phyloP scores from a whole-genome alignment of 768 basidiomycete species.

The Leccinellum rugosiceps region DNA sequence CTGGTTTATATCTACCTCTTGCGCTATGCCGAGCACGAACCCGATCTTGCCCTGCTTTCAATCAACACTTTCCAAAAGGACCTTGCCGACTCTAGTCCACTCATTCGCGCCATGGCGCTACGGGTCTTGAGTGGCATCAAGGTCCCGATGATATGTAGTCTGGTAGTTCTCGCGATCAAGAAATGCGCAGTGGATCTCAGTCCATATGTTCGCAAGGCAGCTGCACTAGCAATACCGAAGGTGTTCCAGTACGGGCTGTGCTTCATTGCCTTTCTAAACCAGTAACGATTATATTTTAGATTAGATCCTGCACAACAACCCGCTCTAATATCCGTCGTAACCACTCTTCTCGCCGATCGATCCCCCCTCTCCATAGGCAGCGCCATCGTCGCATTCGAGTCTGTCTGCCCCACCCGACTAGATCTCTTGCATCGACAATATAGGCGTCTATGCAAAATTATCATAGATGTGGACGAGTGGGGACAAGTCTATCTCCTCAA shows the following conservation, averaged over 20 bases:
- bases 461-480: conserved; percentile 96
- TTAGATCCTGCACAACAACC: conserved; percentile 72
- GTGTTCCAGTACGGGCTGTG: conserved; percentile 61
- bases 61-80: conserved; percentile 99
- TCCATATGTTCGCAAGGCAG: conserved; percentile 92
- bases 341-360: conserved; percentile 62
- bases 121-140: conserved; percentile 90
- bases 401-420: conserved; percentile 81
- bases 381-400: conserved; percentile 80
- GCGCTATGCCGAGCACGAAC: conserved; percentile 89
- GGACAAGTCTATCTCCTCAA: conserved; percentile 81
- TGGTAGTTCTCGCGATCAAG: conserved; percentile 85
- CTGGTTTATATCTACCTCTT: conserved; percentile 97
- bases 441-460: conserved; percentile 73
- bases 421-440: conserved; percentile 90
- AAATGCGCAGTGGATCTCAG: conserved; percentile 90
- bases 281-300: conserved; percentile 39
- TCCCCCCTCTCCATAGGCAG: conserved; percentile 88
- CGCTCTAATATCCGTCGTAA: conserved; percentile 66
- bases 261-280: neutral
- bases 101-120: conserved; percentile 95
- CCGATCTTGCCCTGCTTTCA: conserved; percentile 90
- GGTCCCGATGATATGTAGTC: conserved; percentile 81
- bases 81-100: conserved; percentile 84
- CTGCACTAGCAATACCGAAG: conserved; percentile 86